Conservation (phyloP, 2,329 filamentous ascomycete genomes). For the Sporothrix luriei region DNA sequence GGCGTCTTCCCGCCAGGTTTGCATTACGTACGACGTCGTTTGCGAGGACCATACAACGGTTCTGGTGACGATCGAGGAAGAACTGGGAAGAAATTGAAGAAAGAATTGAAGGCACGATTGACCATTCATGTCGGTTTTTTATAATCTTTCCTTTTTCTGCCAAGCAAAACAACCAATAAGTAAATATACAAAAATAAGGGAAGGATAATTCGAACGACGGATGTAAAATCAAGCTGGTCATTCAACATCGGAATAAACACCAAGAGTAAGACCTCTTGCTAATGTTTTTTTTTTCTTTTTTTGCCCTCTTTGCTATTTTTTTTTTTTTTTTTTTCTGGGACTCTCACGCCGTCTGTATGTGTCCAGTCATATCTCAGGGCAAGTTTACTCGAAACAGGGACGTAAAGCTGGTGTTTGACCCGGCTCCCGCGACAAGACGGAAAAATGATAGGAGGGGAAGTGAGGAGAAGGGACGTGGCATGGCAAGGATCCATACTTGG, state of each 20-base stretch:
- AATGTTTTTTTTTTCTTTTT: background rate
- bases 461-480: too few relatives aligned
- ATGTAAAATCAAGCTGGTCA: background rate
- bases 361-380: slow-evolving; percentile 23
- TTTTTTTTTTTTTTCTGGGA: background rate
- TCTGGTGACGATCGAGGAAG: background rate
- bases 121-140: too few relatives aligned
- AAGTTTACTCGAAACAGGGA: background rate
- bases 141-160: too few relatives aligned
- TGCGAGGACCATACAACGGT: slow-evolving; percentile 3
- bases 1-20: background rate
- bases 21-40: background rate
- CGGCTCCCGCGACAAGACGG: background rate
- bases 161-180: too few relatives aligned
- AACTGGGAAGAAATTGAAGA: too few relatives aligned
- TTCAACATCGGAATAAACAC: background rate
- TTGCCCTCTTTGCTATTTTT: background rate
- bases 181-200: background rate
- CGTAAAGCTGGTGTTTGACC: slow-evolving; percentile 16
- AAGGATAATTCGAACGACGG: background rate
- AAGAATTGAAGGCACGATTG: background rate
- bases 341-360: background rate
- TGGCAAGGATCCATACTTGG: background rate
- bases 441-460: background rate
- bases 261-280: background rate